These are phyloP conservation scores for Mycena chlorophos DNA, from an alignment of 768 basidiomycete species.

Conservation along the genomic window DNA sequence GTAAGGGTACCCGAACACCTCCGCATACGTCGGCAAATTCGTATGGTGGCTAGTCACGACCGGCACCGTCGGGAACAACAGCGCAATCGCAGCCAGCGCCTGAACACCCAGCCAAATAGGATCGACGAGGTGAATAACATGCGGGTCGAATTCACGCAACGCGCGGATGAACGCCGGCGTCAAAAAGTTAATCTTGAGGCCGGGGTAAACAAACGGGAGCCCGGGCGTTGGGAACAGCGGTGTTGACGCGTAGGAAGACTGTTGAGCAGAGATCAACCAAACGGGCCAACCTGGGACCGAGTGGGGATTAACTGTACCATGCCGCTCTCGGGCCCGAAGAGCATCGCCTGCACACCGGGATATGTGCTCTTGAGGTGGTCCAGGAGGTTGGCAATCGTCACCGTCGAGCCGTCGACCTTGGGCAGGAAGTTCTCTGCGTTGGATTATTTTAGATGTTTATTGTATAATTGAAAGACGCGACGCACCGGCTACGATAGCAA, in stretches of 20 bases:
- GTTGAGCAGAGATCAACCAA: neutral
- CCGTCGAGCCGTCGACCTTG: slow-evolving; percentile 47
- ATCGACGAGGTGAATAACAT: slow-evolving; percentile 46
- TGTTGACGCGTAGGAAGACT: neutral
- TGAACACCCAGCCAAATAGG: slow-evolving; percentile 50
- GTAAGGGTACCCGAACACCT: slow-evolving; percentile 20
- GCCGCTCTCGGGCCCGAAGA: slow-evolving; percentile 38
- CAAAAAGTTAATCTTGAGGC: slow-evolving; percentile 19
- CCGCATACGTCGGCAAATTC: slow-evolving; percentile 20
- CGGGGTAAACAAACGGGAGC: slow-evolving; percentile 13
- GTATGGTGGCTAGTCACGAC: slow-evolving; percentile 19
- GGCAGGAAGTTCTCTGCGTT: slow-evolving; percentile 38
- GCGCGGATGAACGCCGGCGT: slow-evolving; percentile 11
- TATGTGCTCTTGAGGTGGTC: slow-evolving; percentile 36
- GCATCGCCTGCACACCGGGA: slow-evolving; percentile 42
- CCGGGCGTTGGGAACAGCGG: slow-evolving; percentile 9
- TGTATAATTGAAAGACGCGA: too few species aligned
- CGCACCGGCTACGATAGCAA: too few species aligned
- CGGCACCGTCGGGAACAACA: slow-evolving; percentile 25
- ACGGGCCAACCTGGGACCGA: neutral
- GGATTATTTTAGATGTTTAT: too few species aligned
- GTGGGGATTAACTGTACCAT: slow-evolving; percentile 1
- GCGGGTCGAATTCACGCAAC: slow-evolving; percentile 27
- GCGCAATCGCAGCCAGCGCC: slow-evolving; percentile 38
- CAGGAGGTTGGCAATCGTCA: slow-evolving; percentile 42